Conservation (phyloP, 2,329 filamentous ascomycete species). For the Exophiala xenobiotica region DNA sequence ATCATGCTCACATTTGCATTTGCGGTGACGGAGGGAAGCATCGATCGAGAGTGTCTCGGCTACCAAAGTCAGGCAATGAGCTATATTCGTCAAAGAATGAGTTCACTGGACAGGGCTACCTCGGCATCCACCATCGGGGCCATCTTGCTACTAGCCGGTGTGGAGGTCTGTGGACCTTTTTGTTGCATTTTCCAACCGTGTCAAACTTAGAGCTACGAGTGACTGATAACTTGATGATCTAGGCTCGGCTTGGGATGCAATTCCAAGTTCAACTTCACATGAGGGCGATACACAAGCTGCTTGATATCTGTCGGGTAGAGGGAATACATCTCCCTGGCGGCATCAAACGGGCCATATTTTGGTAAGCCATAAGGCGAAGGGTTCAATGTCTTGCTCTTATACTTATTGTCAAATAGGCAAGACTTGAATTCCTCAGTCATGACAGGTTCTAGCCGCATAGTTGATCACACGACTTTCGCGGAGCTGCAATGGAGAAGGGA, state of each 20-base stretch:
- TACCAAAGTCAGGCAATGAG: slow-evolving; percentile 39
- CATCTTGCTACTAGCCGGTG: slow-evolving; percentile 44
- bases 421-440: slow-evolving; percentile 45
- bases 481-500: slow-evolving; percentile 45
- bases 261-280: slow-evolving; percentile 46
- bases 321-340: slow-evolving; percentile 37
- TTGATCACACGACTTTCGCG: slow-evolving; percentile 43
- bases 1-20: slow-evolving; percentile 43
- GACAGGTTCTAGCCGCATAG: slow-evolving; percentile 41
- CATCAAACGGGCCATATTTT: slow-evolving; percentile 50
- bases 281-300: slow-evolving; percentile 39
- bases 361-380: slow-evolving; percentile 33
- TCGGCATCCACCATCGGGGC: slow-evolving; percentile 44
- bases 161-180: slow-evolving; percentile 39
- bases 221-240: slow-evolving; percentile 8
- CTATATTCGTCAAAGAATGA: slow-evolving; percentile 39
- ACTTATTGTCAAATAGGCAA: slow-evolving; percentile 36
- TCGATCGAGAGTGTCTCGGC: slow-evolving; percentile 38
- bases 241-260: slow-evolving; percentile 42
- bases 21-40: slow-evolving; percentile 29
- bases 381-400: slow-evolving; percentile 11
- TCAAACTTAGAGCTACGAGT: not conserved
- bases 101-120: slow-evolving; percentile 29
- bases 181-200: no score
- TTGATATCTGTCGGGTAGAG: slow-evolving; percentile 35